phyloP scores from a whole-genome alignment of 2,329 filamentous ascomycete genomes.

The Stemphylium lycopersici region DNA sequence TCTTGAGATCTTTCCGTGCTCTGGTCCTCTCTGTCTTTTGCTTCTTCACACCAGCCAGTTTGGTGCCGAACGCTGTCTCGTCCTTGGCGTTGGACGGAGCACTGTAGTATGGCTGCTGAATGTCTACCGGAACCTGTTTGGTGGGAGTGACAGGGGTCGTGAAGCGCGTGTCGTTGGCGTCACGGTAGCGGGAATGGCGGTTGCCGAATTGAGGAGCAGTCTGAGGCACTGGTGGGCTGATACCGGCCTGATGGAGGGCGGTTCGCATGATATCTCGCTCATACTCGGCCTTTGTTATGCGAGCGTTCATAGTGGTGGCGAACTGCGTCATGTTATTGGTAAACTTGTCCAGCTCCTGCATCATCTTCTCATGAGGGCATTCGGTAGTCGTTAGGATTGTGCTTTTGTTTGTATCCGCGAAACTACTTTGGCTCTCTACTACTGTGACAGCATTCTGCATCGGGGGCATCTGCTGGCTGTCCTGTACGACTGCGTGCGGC shows the following conservation, averaged over 20 bases:
- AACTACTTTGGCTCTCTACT: constrained; percentile 1
- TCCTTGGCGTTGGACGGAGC: not conserved
- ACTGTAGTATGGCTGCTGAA: not conserved
- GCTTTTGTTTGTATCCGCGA: not conserved
- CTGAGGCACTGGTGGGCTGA: not conserved
- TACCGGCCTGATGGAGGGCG: not conserved
- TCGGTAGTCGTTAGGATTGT: constrained; percentile 9
- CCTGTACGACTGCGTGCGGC: not conserved
- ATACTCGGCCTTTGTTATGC: constrained; percentile 87
- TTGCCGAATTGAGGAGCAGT: not conserved
- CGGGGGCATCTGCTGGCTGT: not conserved
- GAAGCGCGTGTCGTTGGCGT: not conserved
- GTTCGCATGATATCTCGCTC: constrained; percentile 65
- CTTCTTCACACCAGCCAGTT: not conserved
- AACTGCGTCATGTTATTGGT: not conserved
- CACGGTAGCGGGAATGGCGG: not conserved
- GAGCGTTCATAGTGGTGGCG: constrained; percentile 71
- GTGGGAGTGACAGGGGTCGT: not conserved
- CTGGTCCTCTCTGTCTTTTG: constrained; percentile 3
- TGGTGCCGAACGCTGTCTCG: not conserved
- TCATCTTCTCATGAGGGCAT: not conserved
- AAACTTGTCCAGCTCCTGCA: constrained; percentile 3
- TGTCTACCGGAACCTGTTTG: rapidly evolving
- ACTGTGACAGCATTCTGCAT: not conserved
- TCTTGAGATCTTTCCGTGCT: constrained; percentile 15